Base-by-base conservation (phyloP, 305 asterid species). In the Fraxinus velutina region DNA sequence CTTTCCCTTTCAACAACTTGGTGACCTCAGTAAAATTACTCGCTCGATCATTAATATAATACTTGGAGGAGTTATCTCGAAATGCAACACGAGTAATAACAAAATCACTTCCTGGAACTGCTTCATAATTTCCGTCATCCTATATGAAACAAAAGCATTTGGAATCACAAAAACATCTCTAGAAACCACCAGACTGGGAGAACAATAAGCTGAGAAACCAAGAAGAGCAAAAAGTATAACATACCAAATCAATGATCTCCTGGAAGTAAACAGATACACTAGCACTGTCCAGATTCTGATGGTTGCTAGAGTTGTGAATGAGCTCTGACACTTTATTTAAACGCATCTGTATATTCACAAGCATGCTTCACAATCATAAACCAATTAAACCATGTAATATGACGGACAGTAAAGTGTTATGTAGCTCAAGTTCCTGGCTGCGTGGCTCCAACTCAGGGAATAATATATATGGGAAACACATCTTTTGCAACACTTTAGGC, bases 1-100 rank as follows among this genome's bases (percentile, higher is more conserved):
- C 99, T 89, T 96, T 93, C 86, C 97, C 97, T 90, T 87, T 94
- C 86, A 94, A 86, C 88, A 87, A 88, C 90, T 90, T 93, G 4
- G 98, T 96, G 81, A 96, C 99, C 89, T 94, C 97, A 0, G 98
- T 96, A 81, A 94, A 96, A 85, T 91, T 96, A 84, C 99, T 96
- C 3, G 88, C 78, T 71, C 90, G 86, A 34, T 92, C 92, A 50
- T 90, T 94, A 77, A 94, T 92, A 78, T 91, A 92, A 80, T 94
- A 93, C 84, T 94, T 96, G 10, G 99, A 96, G 19, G 98, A 90
- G 86, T 93, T 96, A 82, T 96, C 98, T 34, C 98, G 90, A 80
- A 93, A 91, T 0, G 99, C 99, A 44, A 92, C 98, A 15, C 96
- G 97, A 6, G 92, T 86, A 39, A 96, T 94, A 42, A 89, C 86